These are phyloP conservation scores for Eucalyptus virginea DNA, from an alignment of 345 rosid species.

Conservation along the genomic window DNA sequence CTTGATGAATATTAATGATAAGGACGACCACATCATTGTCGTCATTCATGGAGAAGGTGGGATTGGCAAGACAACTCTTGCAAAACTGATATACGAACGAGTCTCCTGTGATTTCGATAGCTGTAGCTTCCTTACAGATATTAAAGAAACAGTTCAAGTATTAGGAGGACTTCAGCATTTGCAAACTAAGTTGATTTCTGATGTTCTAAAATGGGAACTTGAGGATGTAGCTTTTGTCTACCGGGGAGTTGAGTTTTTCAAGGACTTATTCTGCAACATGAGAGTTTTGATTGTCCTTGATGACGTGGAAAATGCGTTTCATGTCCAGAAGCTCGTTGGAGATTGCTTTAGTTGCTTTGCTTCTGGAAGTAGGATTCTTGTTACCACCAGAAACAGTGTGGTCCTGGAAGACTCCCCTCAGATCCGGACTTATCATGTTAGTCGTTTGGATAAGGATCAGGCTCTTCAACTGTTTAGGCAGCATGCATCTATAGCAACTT, in stretches of 20 bases:
- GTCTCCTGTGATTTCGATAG: conserved; percentile 8
- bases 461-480: neutral
- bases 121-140: conserved; percentile 11
- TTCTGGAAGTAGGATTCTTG: neutral
- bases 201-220: neutral
- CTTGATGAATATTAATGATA: neutral
- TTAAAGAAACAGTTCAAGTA: neutral
- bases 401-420: neutral
- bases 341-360: neutral
- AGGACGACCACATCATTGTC: neutral
- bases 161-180: neutral
- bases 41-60: neutral
- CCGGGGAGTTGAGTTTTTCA: neutral
- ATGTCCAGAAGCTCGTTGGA: neutral
- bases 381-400: neutral
- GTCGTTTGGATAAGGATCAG: neutral
- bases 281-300: conserved; percentile 4
- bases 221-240: neutral
- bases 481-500: neutral
- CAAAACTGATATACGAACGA: conserved; percentile 3
- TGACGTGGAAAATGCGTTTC: neutral
- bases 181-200: neutral
- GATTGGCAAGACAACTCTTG: neutral
- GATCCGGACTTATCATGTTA: neutral
- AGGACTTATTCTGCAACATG: neutral